These are phyloP conservation scores for Torulaspora pretoriensis DNA, from an alignment of 1,139 yeast genomes.

Conservation along the genomic window DNA sequence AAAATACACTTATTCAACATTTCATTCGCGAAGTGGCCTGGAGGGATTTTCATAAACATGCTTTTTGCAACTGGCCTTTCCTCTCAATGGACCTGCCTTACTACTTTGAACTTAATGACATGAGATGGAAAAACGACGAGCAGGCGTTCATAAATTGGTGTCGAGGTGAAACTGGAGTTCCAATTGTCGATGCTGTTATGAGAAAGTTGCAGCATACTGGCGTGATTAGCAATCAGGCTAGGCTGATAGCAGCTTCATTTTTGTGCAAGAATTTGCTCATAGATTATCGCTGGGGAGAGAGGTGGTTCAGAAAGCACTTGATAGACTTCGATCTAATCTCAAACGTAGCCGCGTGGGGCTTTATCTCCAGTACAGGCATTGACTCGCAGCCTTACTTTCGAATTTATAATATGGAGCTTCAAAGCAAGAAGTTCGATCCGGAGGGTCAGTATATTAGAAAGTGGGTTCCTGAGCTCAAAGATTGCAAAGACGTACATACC, in stretches of 20 bases:
- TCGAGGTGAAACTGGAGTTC: constrained; percentile 50
- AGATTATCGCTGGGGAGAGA: constrained; percentile 56
- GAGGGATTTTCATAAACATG: constrained; percentile 54
- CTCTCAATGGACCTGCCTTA: constrained; percentile 49
- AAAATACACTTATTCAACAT: constrained; percentile 37
- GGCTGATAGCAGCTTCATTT: constrained; percentile 53
- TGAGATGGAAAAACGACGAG: constrained; percentile 43
- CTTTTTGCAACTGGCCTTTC: constrained; percentile 48
- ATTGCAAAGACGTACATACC: constrained; percentile 11
- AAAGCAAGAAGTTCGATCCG: constrained; percentile 47
- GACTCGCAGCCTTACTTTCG: constrained; percentile 57
- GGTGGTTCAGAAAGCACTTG: constrained; percentile 46
- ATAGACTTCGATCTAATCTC: constrained; percentile 53
- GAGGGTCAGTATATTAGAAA: constrained; percentile 44
- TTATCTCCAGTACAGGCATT: constrained; percentile 48
- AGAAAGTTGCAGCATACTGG: constrained; percentile 47
- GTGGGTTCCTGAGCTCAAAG: constrained; percentile 49
- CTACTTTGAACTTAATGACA: constrained; percentile 40
- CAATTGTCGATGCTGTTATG: constrained; percentile 57
- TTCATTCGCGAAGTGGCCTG: constrained; percentile 54
- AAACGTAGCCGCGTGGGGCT: constrained; percentile 58
- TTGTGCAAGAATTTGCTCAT: constrained; percentile 49
- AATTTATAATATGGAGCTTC: constrained; percentile 51
- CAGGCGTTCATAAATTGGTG: constrained; percentile 47
- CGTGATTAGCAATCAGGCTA: constrained; percentile 49